These are phyloP conservation scores for Trametes meyenii DNA, from an alignment of 768 basidiomycete species.

Conservation along the genomic window DNA sequence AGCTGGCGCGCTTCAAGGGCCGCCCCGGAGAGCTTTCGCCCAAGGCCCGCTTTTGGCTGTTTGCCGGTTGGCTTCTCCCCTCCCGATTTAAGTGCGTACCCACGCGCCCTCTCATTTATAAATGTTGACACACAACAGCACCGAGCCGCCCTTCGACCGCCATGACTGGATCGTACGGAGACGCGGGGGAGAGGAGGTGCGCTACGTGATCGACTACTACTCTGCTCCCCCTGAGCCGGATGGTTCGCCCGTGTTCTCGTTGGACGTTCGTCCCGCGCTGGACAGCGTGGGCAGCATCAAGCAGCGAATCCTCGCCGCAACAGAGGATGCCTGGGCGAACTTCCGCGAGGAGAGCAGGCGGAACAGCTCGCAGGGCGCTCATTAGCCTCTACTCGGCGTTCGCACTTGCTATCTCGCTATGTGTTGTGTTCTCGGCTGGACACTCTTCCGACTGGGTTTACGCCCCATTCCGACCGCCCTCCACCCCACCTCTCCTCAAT, in stretches of 20 bases:
- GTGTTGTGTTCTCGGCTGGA: not conserved
- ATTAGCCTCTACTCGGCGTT: not conserved
- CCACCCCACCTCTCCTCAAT: not conserved
- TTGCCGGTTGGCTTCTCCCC: constrained; percentile 89
- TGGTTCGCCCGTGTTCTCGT: constrained; percentile 91
- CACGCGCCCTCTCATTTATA: not conserved
- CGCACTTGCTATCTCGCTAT: not conserved
- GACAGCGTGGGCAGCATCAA: constrained; percentile 80
- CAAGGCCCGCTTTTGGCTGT: constrained; percentile 85
- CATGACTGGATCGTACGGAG: constrained; percentile 97
- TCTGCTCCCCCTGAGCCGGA: constrained; percentile 87
- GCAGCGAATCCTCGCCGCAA: constrained; percentile 64
- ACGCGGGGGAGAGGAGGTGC: constrained; percentile 76
- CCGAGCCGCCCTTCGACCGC: constrained; percentile 88
- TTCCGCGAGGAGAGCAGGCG: constrained; percentile 30
- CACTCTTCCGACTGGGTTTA: not conserved
- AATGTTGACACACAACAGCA: constrained; percentile 45
- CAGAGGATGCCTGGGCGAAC: constrained; percentile 66
- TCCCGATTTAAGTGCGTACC: constrained; percentile 80
- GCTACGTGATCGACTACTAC: constrained; percentile 99
- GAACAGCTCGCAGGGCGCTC: constrained; percentile 17
- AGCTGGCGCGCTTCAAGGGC: constrained; percentile 85
- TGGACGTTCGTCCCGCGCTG: constrained; percentile 94
- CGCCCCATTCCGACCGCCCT: not conserved
- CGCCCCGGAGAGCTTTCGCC: constrained; percentile 92